These are phyloP conservation scores for Tolypocladium guangdongense DNA, from an alignment of 2,329 filamentous ascomycete genomes.

Conservation along the genomic window DNA sequence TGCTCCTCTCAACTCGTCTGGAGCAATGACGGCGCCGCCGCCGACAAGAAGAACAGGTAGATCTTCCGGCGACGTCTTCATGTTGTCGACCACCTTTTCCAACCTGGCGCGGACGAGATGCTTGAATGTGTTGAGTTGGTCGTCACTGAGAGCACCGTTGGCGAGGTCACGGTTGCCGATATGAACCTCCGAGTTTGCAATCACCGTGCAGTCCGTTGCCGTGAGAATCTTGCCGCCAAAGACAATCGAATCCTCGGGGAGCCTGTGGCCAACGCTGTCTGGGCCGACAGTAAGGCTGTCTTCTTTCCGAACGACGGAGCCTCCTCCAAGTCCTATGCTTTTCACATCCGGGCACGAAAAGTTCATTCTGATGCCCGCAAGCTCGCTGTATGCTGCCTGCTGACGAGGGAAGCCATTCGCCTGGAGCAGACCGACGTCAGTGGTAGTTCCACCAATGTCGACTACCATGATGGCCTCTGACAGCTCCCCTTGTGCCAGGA, in stretches of 20 bases:
- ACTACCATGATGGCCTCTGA: conserved; percentile 44
- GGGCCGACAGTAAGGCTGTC: conserved; percentile 40
- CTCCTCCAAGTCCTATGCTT: conserved; percentile 49
- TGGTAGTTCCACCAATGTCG: conserved; percentile 57
- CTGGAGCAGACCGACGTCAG: conserved; percentile 50
- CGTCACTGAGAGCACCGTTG: conserved; percentile 16
- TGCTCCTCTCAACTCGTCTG: conserved; percentile 42
- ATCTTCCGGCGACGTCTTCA: conserved; percentile 51
- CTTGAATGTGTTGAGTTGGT: conserved; percentile 27
- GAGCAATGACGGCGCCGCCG: conserved; percentile 49
- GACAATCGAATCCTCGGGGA: conserved; percentile 40
- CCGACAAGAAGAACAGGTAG: conserved; percentile 51
- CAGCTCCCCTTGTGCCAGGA: conserved; percentile 32
- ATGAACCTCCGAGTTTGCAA: conserved; percentile 18
- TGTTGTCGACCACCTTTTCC: conserved; percentile 46
- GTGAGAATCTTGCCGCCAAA: conserved; percentile 48
- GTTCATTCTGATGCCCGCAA: conserved; percentile 54
- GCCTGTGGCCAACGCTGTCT: conserved; percentile 49
- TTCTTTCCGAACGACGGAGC: conserved; percentile 38
- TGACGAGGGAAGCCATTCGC: conserved; percentile 53
- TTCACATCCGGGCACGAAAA: conserved; percentile 46
- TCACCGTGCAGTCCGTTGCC: conserved; percentile 42
- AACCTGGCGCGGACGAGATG: conserved; percentile 36
- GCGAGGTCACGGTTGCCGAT: conserved; percentile 31
- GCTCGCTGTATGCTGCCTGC: conserved; percentile 49